Percentiles rank a stretch among this genome's conserved stretches.
These are phyloP conservation scores for Leccinellum rugosiceps DNA, from an alignment of 768 basidiomycete species.

Conservation along the genomic window DNA sequence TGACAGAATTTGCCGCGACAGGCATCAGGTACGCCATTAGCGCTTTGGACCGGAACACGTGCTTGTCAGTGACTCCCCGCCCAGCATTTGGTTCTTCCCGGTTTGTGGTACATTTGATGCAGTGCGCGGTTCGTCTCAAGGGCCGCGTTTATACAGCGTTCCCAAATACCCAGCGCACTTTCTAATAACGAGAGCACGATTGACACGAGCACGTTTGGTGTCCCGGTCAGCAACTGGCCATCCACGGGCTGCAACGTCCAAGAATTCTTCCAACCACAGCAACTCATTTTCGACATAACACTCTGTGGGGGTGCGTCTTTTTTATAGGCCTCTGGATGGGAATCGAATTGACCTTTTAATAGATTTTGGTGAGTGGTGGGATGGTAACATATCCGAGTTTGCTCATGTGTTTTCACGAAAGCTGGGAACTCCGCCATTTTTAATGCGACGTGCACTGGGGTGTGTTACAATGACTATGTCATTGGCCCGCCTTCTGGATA, in stretches of 20 bases:
- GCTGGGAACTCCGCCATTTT: slow-evolving; percentile 55
- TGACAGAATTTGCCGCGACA: slow-evolving; percentile 64
- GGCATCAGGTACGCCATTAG: slow-evolving; percentile 56
- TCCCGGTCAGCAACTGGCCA: slow-evolving; percentile 70
- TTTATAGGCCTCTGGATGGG: slow-evolving; percentile 6
- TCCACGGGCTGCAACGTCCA: slow-evolving; percentile 50
- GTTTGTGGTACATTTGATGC: slow-evolving; percentile 12
- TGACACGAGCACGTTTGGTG: slow-evolving; percentile 56
- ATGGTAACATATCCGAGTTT: not conserved
- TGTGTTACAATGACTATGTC: slow-evolving; percentile 70
- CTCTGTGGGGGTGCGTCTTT: slow-evolving; percentile 54
- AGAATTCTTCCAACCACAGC: slow-evolving; percentile 57
- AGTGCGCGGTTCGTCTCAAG: not conserved
- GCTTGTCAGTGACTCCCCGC: not conserved
- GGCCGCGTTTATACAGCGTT: slow-evolving; percentile 18
- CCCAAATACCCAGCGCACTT: slow-evolving; percentile 46
- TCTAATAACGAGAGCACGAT: slow-evolving; percentile 48
- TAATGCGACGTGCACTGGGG: slow-evolving; percentile 58
- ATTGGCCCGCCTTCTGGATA: slow-evolving; percentile 59
- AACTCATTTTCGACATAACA: slow-evolving; percentile 72
- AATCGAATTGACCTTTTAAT: slow-evolving; percentile 13
- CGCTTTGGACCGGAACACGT: not conserved
- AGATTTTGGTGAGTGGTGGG: slow-evolving; percentile 33
- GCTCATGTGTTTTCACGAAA: slow-evolving; percentile 21
- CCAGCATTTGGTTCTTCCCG: slow-evolving; percentile 32